phyloP scores from a whole-genome alignment of 331 rosid genomes.

The Arachis monticola region DNA sequence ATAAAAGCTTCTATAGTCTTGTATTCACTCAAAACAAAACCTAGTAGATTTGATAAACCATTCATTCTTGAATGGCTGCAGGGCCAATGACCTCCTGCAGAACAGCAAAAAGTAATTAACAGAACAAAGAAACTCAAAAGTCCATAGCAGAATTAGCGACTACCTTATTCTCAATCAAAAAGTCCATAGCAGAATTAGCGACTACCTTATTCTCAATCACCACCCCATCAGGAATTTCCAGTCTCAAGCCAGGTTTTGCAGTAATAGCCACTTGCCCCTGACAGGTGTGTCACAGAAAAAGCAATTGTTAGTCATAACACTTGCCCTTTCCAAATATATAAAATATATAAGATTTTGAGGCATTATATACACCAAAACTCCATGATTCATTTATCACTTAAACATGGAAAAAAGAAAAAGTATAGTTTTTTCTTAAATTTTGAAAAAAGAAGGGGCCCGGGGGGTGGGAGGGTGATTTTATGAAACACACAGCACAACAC shows the following conservation, averaged over 20 bases:
- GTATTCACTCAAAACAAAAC: slow-evolving; percentile 26
- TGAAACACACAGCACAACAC: too few species aligned
- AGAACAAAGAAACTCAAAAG: slow-evolving; percentile 19
- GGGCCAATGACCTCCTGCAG: slow-evolving; percentile 60
- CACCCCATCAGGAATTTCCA: slow-evolving; percentile 73
- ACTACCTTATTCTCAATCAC: slow-evolving; percentile 66
- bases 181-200: slow-evolving; percentile 21
- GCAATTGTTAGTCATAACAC: not conserved
- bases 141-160: slow-evolving; percentile 16
- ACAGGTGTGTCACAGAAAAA: slow-evolving; percentile 20
- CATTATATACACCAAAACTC: too few species aligned
- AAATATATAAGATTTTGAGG: too few species aligned
- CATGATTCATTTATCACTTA: too few species aligned
- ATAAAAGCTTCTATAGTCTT: slow-evolving; percentile 17
- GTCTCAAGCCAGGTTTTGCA: slow-evolving; percentile 63
- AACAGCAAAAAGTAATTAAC: slow-evolving; percentile 15
- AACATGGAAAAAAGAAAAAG: slow-evolving; percentile 36
- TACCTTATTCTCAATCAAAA: slow-evolving; percentile 62
- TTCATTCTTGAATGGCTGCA: slow-evolving; percentile 45
- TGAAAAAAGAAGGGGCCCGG: too few species aligned
- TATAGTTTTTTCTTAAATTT: too few species aligned
- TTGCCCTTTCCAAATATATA: slow-evolving; percentile 44
- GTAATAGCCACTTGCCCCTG: slow-evolving; percentile 65
- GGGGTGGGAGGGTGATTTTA: too few species aligned
- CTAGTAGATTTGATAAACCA: slow-evolving; percentile 15